A percentile compares a stretch with the other conserved stretches of the same genome.
Evolutionary conservation across 345 rosid species (phyloP).

Genomic region (Gossypioides kirkii): DNA sequence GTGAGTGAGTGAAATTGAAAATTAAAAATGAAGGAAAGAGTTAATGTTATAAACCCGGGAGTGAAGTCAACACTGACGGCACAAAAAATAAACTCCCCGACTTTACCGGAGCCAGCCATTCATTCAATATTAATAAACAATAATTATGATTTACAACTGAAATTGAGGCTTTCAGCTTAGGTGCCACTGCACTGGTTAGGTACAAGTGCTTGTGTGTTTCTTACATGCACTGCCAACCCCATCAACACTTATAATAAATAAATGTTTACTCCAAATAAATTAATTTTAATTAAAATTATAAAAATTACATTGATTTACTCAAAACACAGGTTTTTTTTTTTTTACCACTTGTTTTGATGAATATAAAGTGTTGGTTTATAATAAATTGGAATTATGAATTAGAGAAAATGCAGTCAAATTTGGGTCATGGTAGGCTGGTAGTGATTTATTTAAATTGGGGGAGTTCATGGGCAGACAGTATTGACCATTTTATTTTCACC

Average conservation of each 20-base stretch:
- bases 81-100: not conserved
- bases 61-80: constrained; percentile 4
- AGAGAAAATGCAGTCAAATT: too few species aligned
- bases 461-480: not conserved
- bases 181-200: not conserved
- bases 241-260: too few species aligned
- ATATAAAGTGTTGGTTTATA: too few species aligned
- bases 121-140: not conserved
- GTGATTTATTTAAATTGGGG: not conserved
- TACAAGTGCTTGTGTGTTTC: too few species aligned
- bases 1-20: not conserved
- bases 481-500: not conserved
- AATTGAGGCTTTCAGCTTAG: too few species aligned
- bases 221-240: not conserved
- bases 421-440: not conserved
- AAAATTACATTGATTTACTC: too few species aligned
- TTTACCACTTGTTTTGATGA: too few species aligned
- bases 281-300: too few species aligned
- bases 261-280: too few species aligned
- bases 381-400: too few species aligned
- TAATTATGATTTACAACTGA: too few species aligned
- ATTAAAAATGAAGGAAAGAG: not conserved
- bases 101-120: not conserved
- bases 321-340: too few species aligned
- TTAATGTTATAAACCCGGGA: not conserved